Percentiles rank a stretch among this genome's conserved stretches.
These are phyloP conservation scores for Artemisia tridentata DNA, from an alignment of 129 eudicot species.

Conservation along the genomic window DNA sequence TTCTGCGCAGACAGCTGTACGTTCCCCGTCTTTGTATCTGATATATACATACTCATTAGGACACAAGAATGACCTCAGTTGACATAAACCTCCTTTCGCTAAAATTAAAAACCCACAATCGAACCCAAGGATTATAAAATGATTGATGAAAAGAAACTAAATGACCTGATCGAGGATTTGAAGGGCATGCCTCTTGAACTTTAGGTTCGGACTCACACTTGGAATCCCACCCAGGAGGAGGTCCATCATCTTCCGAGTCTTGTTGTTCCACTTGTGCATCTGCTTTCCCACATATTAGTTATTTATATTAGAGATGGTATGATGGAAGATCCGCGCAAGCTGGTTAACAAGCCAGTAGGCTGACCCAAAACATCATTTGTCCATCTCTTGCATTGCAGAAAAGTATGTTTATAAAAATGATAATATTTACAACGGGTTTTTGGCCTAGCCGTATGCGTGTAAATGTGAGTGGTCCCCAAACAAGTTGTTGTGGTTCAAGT, in stretches of 20 bases:
- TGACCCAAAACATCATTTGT: too few relatives aligned
- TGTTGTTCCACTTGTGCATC: constrained; percentile 34
- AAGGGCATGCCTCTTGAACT: constrained; percentile 7
- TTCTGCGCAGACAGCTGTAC: constrained; percentile 26
- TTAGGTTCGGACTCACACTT: constrained; percentile 22
- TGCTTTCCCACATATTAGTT: constrained; percentile 13
- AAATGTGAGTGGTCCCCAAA: too few relatives aligned
- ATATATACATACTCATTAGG: constrained; percentile 1
- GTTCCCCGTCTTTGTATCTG: constrained; percentile 32
- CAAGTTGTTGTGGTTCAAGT: too few relatives aligned
- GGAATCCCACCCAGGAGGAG: constrained; percentile 48
- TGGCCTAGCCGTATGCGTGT: too few relatives aligned
- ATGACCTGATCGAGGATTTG: constrained; percentile 19
- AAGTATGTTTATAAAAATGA: too few relatives aligned
- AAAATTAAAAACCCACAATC: too few relatives aligned
- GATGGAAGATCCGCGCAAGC: too few relatives aligned
- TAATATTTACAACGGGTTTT: too few relatives aligned
- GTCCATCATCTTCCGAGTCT: constrained; percentile 40
- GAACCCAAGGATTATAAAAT: too few relatives aligned
- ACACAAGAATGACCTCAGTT: constrained; percentile 7
- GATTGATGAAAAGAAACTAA: neutral
- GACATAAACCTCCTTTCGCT: neutral
- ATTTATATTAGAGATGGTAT: neutral
- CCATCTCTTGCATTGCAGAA: too few relatives aligned
- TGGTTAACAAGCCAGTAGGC: too few relatives aligned